These are phyloP conservation scores for Musa acuminata DNA, from an alignment of 176 grass and related monocot genomes.

Conservation along the genomic window DNA sequence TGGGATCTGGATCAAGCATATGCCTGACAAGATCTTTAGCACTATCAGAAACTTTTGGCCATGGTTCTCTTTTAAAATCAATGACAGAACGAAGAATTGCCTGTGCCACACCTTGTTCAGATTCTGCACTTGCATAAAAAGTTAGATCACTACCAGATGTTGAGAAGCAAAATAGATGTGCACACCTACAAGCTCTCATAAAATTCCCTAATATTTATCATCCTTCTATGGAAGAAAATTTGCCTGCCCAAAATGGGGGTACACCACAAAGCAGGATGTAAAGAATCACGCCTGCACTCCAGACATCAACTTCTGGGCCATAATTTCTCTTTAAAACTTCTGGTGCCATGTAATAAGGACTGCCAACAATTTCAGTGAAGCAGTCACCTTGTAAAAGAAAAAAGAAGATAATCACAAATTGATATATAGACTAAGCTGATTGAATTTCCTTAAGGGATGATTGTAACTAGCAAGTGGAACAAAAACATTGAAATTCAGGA, in stretches of 20 bases:
- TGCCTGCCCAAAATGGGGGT: not conserved
- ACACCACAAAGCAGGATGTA: not conserved
- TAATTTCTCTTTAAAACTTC: not conserved
- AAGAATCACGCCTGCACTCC: not conserved
- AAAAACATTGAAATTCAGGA: no score
- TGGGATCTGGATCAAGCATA: not conserved
- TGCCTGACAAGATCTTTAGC: slow-evolving; percentile 5
- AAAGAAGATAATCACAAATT: not conserved
- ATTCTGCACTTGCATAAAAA: not conserved
- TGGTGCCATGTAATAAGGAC: not conserved
- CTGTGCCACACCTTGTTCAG: slow-evolving; percentile 4
- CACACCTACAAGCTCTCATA: not conserved
- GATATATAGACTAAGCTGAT: not conserved
- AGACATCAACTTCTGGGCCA: not conserved
- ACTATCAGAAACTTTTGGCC: slow-evolving; percentile 6
- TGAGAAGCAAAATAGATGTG: not conserved
- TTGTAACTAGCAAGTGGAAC: no score
- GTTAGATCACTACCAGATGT: not conserved
- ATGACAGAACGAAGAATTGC: not conserved
- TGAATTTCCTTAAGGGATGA: no score
- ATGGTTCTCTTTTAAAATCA: slow-evolving; percentile 5
- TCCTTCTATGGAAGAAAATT: not conserved
- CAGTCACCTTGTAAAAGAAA: not conserved
- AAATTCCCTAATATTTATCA: not conserved
- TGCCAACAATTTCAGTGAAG: not conserved